Conservation (phyloP, 148 eudicot genomes). For the Rhododendron kiyosumense region DNA sequence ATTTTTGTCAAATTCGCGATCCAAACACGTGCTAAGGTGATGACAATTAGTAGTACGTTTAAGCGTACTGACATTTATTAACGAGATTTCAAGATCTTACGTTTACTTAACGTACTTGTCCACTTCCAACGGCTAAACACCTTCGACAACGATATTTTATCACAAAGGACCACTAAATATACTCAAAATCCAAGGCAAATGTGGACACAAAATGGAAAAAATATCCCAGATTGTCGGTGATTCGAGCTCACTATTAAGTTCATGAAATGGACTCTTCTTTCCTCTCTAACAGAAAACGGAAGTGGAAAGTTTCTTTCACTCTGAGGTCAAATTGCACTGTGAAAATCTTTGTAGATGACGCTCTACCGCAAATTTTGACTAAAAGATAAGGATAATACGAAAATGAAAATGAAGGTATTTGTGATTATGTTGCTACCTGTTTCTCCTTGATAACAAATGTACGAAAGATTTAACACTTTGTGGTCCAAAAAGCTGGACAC, state of each 20-base stretch:
- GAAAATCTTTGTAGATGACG: not conserved
- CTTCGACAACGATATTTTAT: not conserved
- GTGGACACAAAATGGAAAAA: not conserved
- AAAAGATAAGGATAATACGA: not conserved
- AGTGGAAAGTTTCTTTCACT: not conserved
- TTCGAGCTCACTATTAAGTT: not conserved
- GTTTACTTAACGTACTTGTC: not conserved
- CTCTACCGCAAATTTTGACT: not conserved
- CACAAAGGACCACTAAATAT: not conserved
- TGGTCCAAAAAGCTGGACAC: not conserved
- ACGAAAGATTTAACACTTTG: not conserved
- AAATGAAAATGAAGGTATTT: not conserved
- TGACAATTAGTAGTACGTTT: constrained; percentile 4
- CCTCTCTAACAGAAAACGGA: not conserved
- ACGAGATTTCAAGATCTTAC: not conserved
- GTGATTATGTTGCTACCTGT: not conserved
- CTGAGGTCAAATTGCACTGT: not conserved
- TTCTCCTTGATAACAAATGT: not conserved
- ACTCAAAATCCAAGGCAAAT: not conserved
- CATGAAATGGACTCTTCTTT: not conserved
- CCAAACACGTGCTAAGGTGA: not conserved
- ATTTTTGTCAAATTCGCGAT: not conserved
- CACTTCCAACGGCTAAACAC: not conserved
- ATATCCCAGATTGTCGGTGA: constrained; percentile 2
- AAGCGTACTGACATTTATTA: not conserved